Percentiles rank a stretch among this genome's conserved stretches.
Conservation (phyloP, 2,329 filamentous ascomycete species). For the Stemphylium lycopersici region DNA sequence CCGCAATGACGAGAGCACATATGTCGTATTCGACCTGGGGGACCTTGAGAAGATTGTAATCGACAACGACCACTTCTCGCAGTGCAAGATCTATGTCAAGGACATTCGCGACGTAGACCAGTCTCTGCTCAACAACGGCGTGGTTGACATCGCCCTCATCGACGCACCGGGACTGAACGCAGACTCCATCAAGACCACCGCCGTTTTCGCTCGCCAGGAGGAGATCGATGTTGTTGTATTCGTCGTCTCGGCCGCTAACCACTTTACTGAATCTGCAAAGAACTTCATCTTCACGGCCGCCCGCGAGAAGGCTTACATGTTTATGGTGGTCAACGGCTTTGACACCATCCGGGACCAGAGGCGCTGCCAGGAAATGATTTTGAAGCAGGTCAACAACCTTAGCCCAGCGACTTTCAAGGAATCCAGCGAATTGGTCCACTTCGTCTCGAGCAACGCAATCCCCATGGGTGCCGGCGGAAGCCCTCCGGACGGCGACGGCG, state of each 20-base stretch:
- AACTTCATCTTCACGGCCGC: constrained; percentile 97
- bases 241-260: constrained; percentile 95
- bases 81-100: constrained; percentile 96
- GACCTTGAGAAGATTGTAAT: constrained; percentile 88
- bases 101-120: constrained; percentile 89
- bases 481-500: constrained; percentile 46
- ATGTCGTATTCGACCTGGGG: constrained; percentile 79
- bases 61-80: constrained; percentile 85
- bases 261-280: constrained; percentile 96
- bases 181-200: constrained; percentile 95
- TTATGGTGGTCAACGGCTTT: constrained; percentile 98
- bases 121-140: constrained; percentile 93
- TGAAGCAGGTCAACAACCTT: constrained; percentile 86
- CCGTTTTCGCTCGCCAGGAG: constrained; percentile 94
- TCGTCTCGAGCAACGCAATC: constrained; percentile 96
- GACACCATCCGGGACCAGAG: constrained; percentile 92
- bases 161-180: constrained; percentile 95
- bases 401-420: constrained; percentile 95
- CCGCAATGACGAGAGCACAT: constrained; percentile 90
- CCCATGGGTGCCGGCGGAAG: constrained; percentile 63
- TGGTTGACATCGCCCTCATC: constrained; percentile 96
- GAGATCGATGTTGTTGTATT: constrained; percentile 99
- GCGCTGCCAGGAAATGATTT: constrained; percentile 87
- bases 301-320: constrained; percentile 96
- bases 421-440: constrained; percentile 89